A percentile compares a stretch with the other conserved stretches of the same genome.
phyloP scores from a whole-genome alignment of 2,329 filamentous ascomycete genomes.

The Cylindrodendrum hubeiense region DNA sequence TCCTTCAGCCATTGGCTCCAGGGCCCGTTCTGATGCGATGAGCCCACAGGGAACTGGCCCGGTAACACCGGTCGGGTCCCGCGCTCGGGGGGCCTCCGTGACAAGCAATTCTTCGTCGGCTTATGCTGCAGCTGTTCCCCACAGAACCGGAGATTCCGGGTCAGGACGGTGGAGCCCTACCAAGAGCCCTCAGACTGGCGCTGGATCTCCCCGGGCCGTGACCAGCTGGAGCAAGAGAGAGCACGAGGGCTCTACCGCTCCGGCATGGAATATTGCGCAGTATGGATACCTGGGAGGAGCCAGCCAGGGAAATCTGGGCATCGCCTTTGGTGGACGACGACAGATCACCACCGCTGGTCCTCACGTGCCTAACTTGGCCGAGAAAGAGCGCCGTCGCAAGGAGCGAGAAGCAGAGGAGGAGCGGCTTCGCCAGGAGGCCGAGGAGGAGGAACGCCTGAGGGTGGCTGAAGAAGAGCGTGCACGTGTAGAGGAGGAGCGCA shows the following conservation, averaged over 20 bases:
- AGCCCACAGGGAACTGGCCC: constrained; percentile 76
- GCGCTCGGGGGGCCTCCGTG: constrained; percentile 64
- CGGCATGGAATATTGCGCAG: constrained; percentile 98
- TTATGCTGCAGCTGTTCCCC: constrained; percentile 58
- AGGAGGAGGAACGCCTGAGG: constrained; percentile 64
- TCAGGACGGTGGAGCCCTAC: constrained; percentile 73
- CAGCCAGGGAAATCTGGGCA: constrained; percentile 93
- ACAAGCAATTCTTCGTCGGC: constrained; percentile 70
- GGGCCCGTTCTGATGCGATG: constrained; percentile 67
- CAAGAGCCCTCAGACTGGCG: constrained; percentile 68
- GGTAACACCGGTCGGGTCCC: constrained; percentile 59
- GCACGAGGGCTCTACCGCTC: constrained; percentile 83
- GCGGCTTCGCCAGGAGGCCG: constrained; percentile 65
- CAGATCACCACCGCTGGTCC: constrained; percentile 92
- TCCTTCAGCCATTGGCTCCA: constrained; percentile 80
- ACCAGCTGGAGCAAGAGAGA: constrained; percentile 92
- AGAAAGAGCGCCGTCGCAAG: constrained; percentile 80
- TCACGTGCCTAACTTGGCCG: constrained; percentile 81
- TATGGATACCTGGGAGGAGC: constrained; percentile 99
- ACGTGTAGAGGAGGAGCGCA: constrained; percentile 72
- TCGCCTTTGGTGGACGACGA: constrained; percentile 89
- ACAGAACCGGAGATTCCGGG: constrained; percentile 65
- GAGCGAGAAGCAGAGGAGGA: constrained; percentile 71
- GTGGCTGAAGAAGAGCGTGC: constrained; percentile 71
- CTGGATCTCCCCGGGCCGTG: constrained; percentile 67